These are phyloP conservation scores for Graphilbum ipis-grandicollis DNA, from an alignment of 2,329 filamentous ascomycete species.

Conservation along the genomic window DNA sequence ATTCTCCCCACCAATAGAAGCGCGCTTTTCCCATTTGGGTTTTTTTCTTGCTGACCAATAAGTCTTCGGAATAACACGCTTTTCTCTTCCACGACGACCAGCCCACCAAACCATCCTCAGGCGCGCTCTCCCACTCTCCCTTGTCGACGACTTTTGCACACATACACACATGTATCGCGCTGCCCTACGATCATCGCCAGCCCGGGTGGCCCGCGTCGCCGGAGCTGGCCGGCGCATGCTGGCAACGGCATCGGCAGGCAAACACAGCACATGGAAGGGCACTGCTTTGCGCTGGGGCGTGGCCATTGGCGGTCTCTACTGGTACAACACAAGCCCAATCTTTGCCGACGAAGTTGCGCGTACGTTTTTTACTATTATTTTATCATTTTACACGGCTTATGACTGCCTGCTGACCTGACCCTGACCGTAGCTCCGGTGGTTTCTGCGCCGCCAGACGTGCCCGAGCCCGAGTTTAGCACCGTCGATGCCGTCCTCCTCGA, in stretches of 20 bases:
- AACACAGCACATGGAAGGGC: slow-evolving; percentile 69
- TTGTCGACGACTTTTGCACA: slow-evolving; percentile 3
- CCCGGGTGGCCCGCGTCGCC: slow-evolving; percentile 22
- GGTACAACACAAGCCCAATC: slow-evolving; percentile 76
- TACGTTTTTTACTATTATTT: slow-evolving; percentile 27
- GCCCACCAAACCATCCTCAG: too few species aligned
- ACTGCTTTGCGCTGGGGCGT: slow-evolving; percentile 55
- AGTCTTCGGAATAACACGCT: neutral
- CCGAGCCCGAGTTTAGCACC: slow-evolving; percentile 41
- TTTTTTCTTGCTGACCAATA: neutral
- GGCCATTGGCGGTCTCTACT: slow-evolving; percentile 66
- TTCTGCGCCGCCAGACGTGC: slow-evolving; percentile 29
- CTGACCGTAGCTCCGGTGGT: slow-evolving; percentile 7
- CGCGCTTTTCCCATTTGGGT: neutral
- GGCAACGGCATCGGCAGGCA: slow-evolving; percentile 29
- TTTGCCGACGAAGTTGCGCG: slow-evolving; percentile 71
- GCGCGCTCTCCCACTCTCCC: too few species aligned
- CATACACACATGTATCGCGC: slow-evolving; percentile 30
- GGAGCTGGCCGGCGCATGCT: slow-evolving; percentile 6
- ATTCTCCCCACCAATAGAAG: neutral
- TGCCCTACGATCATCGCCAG: slow-evolving; percentile 28
- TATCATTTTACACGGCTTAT: neutral
- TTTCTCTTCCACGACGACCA: neutral
- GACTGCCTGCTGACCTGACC: too few species aligned
- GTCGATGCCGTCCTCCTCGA: slow-evolving; percentile 50